These are phyloP conservation scores for Boletus sp. DNA, from an alignment of 768 basidiomycete species.

Conservation along the genomic window DNA sequence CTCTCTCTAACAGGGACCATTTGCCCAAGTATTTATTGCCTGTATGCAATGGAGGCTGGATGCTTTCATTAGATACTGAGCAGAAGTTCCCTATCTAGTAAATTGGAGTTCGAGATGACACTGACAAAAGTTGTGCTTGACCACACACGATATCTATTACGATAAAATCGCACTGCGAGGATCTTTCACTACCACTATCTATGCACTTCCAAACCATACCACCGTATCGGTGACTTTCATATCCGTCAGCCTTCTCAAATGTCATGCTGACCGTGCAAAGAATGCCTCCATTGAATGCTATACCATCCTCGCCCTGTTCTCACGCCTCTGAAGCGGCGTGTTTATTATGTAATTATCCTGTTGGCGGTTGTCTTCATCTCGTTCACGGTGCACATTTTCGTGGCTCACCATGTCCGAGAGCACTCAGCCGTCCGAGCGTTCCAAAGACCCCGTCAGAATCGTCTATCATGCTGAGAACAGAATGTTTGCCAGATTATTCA, in stretches of 20 bases:
- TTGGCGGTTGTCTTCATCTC: neutral
- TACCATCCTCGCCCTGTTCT: neutral
- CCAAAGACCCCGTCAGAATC: conserved; percentile 22
- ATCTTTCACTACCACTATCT: neutral
- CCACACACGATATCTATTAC: neutral
- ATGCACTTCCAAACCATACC: neutral
- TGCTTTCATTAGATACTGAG: neutral
- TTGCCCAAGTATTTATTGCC: neutral
- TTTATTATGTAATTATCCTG: conserved; percentile 1
- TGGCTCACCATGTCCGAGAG: conserved; percentile 10
- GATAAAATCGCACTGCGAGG: neutral
- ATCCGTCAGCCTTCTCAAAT: too few relatives aligned
- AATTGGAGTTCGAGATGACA: too few relatives aligned
- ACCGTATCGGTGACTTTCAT: too few relatives aligned
- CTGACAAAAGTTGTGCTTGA: too few relatives aligned
- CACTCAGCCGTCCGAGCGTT: neutral
- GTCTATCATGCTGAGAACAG: conserved; percentile 38
- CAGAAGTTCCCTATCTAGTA: too few relatives aligned
- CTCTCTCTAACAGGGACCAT: neutral
- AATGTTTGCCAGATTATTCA: conserved; percentile 42
- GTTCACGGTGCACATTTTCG: neutral
- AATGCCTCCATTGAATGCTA: too few relatives aligned
- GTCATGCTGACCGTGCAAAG: too few relatives aligned
- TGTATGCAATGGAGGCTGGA: neutral
- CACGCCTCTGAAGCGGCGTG: neutral